Percentiles rank a stretch among this genome's conserved stretches.
Evolutionary conservation across 148 eudicot species (phyloP).

Genomic region (Vaccinium vitisidaea): DNA sequence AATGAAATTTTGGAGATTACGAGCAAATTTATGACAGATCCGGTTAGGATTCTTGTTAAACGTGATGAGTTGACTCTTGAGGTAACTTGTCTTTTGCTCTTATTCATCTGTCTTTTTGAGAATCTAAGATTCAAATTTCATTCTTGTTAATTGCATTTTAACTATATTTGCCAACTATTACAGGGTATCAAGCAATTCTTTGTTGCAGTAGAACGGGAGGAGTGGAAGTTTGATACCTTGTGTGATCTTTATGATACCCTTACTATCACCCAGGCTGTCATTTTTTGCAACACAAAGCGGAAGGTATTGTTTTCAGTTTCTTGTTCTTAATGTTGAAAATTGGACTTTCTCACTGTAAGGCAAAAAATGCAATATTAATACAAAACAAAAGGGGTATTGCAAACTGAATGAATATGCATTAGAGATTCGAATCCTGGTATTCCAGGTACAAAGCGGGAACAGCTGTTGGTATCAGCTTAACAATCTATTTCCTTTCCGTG

Average conservation of each 20-base stretch:
- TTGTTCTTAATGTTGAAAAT: background rate
- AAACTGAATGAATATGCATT: background rate
- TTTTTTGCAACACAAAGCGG: constrained; percentile 91
- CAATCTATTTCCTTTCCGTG: background rate
- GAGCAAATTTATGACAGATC: constrained; percentile 96
- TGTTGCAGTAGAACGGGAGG: constrained; percentile 93
- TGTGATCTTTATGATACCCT: constrained; percentile 96
- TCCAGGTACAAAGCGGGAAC: background rate
- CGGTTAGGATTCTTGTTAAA: constrained; percentile 89
- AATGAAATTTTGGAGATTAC: constrained; percentile 98
- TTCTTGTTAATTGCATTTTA: background rate
- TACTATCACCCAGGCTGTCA: constrained; percentile 95
- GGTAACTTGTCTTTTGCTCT: constrained; percentile 35
- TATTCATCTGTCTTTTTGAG: background rate
- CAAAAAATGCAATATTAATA: background rate
- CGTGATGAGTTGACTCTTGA: constrained; percentile 99
- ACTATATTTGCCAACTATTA: constrained; percentile 9
- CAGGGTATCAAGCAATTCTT: constrained; percentile 99
- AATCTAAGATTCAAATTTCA: background rate
- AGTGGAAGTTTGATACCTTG: constrained; percentile 95
- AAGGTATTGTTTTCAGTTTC: constrained; percentile 47
- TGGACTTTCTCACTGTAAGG: background rate
- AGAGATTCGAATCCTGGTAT: background rate
- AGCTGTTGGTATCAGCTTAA: background rate
- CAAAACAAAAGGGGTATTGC: background rate